A percentile compares a stretch with the other conserved stretches of the same genome.
phyloP scores from a whole-genome alignment of 768 basidiomycete genomes.

The Mrakia gelida region DNA sequence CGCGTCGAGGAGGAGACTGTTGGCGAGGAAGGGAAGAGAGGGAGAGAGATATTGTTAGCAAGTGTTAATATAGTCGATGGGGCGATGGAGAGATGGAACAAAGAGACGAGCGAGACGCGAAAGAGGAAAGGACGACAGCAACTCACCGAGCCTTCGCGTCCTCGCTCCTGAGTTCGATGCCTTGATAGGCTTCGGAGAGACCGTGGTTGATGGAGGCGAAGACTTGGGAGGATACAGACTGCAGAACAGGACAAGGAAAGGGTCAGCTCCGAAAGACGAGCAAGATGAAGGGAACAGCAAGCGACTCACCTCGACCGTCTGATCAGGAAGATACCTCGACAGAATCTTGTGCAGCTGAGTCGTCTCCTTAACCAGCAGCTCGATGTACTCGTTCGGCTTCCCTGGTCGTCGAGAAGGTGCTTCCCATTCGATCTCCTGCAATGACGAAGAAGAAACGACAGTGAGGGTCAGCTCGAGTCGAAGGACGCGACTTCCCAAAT shows the following conservation, averaged over 20 bases:
- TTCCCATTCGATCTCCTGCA: constrained; percentile 72
- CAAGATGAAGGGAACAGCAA: neutral
- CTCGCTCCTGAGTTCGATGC: constrained; percentile 72
- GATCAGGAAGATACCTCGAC: constrained; percentile 74
- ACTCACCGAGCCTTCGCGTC: constrained; percentile 80
- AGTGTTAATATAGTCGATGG: neutral
- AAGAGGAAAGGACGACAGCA: neutral
- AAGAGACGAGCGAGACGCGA: neutral
- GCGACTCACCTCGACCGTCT: constrained; percentile 72
- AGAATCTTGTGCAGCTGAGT: constrained; percentile 93
- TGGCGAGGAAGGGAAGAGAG: constrained; percentile 28
- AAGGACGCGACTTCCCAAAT: neutral
- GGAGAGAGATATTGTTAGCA: constrained; percentile 3
- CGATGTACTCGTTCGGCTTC: constrained; percentile 77
- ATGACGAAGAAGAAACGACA: neutral
- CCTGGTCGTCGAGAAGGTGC: constrained; percentile 47
- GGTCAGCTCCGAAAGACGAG: constrained; percentile 2
- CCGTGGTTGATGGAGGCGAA: constrained; percentile 88
- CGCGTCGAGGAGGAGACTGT: constrained; percentile 74
- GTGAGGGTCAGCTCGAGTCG: neutral
- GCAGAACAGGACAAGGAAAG: constrained; percentile 25
- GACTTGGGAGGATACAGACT: constrained; percentile 94
- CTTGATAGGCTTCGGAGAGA: constrained; percentile 76
- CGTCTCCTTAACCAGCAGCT: constrained; percentile 88
- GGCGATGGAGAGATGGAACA: neutral